Conservation (phyloP, 2,329 filamentous ascomycete species). For the Pseudogymnoascus sp. region DNA sequence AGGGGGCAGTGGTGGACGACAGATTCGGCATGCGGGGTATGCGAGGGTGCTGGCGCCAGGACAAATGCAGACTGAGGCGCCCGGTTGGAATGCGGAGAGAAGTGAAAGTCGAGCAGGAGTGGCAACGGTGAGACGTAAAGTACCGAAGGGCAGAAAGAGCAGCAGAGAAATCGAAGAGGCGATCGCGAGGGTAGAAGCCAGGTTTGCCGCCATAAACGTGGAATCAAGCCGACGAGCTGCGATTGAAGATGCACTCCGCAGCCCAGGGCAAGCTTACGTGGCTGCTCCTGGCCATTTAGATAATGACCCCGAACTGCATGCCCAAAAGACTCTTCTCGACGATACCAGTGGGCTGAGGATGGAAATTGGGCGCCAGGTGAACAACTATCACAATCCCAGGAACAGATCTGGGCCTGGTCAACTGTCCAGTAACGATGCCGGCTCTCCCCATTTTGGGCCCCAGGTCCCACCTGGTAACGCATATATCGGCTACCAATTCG, state of each 20-base stretch:
- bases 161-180: constrained; percentile 5
- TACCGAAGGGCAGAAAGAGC: neutral
- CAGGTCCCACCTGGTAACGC: neutral
- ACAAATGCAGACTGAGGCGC: neutral
- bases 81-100: neutral
- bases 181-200: neutral
- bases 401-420: neutral
- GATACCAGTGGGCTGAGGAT: constrained; percentile 13
- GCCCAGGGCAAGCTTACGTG: neutral
- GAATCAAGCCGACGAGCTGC: neutral
- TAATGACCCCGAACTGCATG: neutral
- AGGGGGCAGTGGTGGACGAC: neutral
- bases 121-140: neutral
- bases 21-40: neutral
- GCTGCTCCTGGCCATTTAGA: neutral
- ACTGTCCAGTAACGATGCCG: neutral
- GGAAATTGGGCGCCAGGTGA: constrained; percentile 21
- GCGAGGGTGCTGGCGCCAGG: neutral
- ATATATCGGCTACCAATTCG: neutral
- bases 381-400: neutral
- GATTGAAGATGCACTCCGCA: neutral
- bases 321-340: neutral
- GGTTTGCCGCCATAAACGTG: neutral
- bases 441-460: neutral
- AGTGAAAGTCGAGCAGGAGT: neutral